These are phyloP conservation scores for Aspergillus calidoustus DNA, from an alignment of 2,329 filamentous ascomycete genomes.

Conservation along the genomic window DNA sequence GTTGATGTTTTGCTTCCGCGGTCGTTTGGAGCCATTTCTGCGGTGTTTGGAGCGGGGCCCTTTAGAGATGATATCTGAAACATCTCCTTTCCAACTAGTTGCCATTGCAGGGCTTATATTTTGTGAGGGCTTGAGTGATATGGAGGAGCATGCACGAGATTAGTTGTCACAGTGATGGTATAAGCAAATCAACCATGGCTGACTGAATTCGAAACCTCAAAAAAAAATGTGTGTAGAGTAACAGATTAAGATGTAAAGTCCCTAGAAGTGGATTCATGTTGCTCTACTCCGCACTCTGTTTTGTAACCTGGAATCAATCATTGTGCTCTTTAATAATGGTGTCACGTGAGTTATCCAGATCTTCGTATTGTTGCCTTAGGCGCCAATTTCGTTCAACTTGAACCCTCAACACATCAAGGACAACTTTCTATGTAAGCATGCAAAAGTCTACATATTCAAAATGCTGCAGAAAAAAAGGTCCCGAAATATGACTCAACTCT, in stretches of 20 bases:
- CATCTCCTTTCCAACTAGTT: neutral
- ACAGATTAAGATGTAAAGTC: neutral
- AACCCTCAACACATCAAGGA: neutral
- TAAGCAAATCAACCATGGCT: neutral
- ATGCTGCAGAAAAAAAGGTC: neutral
- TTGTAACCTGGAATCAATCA: no score
- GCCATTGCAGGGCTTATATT: neutral
- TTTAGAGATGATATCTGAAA: neutral
- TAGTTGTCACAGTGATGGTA: neutral
- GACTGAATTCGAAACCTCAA: neutral
- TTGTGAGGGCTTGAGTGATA: neutral
- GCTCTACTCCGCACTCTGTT: neutral
- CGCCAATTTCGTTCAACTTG: neutral
- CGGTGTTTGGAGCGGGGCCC: neutral
- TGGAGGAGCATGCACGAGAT: neutral
- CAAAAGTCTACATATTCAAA: neutral
- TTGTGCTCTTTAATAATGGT: neutral
- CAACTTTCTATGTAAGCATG: neutral
- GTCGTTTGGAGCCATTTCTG: constrained; percentile 10
- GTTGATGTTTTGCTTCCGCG: constrained; percentile 26
- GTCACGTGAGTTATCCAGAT: neutral
- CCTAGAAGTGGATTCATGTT: neutral
- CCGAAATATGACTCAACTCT: neutral
- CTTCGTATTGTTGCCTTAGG: constrained; percentile 3
- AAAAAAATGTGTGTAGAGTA: neutral